phyloP scores from a whole-genome alignment of 345 rosid species.

The Garcia nutans region DNA sequence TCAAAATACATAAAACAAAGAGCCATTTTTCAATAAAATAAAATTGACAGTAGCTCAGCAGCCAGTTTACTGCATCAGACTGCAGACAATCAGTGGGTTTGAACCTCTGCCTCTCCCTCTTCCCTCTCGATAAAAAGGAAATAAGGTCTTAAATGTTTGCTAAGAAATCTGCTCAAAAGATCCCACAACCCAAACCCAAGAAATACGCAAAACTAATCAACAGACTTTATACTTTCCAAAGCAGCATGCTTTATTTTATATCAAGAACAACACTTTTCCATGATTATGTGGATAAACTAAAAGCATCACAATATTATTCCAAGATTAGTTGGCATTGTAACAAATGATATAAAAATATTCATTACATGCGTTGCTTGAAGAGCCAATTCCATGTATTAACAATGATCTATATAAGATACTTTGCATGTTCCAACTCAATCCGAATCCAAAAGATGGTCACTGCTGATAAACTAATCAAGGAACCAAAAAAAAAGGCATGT shows the following conservation, averaged over 20 bases:
- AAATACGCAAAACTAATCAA: constrained; percentile 3
- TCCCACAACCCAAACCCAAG: background rate
- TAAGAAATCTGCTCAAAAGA: background rate
- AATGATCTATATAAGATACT: background rate
- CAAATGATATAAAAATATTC: background rate
- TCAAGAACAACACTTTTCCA: background rate
- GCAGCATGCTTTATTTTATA: background rate
- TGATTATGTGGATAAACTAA: background rate
- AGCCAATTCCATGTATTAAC: background rate
- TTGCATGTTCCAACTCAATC: background rate
- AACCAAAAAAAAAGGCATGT: constrained; percentile 7
- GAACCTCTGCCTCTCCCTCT: background rate
- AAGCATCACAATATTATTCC: background rate
- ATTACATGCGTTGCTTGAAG: background rate
- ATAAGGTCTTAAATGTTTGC: background rate
- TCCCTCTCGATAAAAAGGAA: background rate
- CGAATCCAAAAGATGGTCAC: background rate
- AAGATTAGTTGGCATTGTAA: background rate
- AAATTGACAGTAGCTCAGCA: background rate
- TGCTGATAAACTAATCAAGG: background rate
- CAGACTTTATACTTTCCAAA: background rate
- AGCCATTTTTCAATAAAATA: background rate
- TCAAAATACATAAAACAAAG: too few species aligned
- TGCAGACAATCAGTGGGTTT: background rate
- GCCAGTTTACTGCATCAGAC: background rate